Conservation (phyloP, 2,329 filamentous ascomycete genomes). For the Acrodontium crateriforme region DNA sequence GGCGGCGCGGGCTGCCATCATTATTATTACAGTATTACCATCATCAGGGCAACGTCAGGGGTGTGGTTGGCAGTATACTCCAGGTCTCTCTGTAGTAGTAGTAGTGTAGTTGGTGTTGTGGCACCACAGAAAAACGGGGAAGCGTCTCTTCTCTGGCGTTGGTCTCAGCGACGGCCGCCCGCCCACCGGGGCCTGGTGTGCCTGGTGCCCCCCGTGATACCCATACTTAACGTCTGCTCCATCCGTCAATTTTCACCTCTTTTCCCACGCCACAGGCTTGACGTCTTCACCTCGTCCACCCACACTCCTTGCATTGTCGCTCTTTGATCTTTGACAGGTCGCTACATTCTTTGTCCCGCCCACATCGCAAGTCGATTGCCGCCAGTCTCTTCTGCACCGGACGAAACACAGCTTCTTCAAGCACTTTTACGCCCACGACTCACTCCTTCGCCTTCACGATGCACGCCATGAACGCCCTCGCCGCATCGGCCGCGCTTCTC, state of each 20-base stretch:
- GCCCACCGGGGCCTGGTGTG: background rate
- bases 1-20: too few relatives aligned
- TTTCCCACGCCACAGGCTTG: conserved; percentile 14
- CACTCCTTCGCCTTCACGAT: conserved; percentile 13
- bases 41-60: too few relatives aligned
- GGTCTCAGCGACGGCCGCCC: background rate
- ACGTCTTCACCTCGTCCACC: conserved; percentile 12
- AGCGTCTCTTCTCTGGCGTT: too few relatives aligned
- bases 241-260: conserved; percentile 1
- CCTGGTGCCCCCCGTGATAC: background rate
- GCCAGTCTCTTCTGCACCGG: background rate
- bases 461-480: conserved; percentile 19
- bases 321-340: conserved; percentile 16
- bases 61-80: too few relatives aligned
- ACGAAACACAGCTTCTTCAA: too few relatives aligned
- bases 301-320: conserved; percentile 11
- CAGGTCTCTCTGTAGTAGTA: too few relatives aligned
- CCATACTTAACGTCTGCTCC: background rate
- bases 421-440: too few relatives aligned
- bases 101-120: too few relatives aligned
- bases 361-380: conserved; percentile 4
- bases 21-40: too few relatives aligned
- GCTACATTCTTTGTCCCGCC: conserved; percentile 9
- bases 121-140: too few relatives aligned
- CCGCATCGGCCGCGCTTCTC: conserved; percentile 18